Conservation (phyloP, 306 rosid genomes). For the Dryas alaskensis region DNA sequence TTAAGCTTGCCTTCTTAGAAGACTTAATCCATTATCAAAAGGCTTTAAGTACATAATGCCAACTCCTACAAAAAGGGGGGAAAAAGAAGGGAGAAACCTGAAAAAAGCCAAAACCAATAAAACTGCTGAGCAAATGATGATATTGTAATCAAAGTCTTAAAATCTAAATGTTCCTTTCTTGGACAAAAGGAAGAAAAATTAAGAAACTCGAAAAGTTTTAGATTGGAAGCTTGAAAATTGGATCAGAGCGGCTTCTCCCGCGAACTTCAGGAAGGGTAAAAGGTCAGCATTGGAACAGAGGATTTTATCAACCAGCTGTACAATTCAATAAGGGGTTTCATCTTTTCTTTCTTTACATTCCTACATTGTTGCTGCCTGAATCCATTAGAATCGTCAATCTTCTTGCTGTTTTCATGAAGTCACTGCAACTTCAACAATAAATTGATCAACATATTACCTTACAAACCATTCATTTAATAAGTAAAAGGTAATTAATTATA, state of each 20-base stretch:
- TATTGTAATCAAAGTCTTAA: conserved; percentile 25
- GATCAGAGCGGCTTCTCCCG: conserved; percentile 33
- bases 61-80: conserved; percentile 1
- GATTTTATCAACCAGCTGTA: conserved; percentile 49
- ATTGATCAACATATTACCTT: conserved; percentile 28
- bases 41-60: background rate
- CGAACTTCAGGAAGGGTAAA: conserved; percentile 12
- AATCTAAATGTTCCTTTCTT: conserved; percentile 24
- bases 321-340: conserved; percentile 38
- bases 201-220: conserved; percentile 13
- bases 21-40: conserved; percentile 1
- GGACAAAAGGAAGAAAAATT: conserved; percentile 21
- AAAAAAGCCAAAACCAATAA: conserved; percentile 25
- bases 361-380: conserved; percentile 65
- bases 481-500: background rate
- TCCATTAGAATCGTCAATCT: conserved; percentile 80
- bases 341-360: conserved; percentile 44
- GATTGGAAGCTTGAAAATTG: conserved; percentile 28
- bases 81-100: conserved; percentile 10
- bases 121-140: conserved; percentile 19
- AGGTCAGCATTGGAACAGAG: conserved; percentile 39
- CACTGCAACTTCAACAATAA: conserved; percentile 48
- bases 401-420: conserved; percentile 65
- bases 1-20: conserved; percentile 13
- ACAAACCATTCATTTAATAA: background rate